A percentile compares a stretch with the other conserved stretches of the same genome.
Evolutionary conservation across 2,329 filamentous ascomycete species (phyloP).

Genomic region (Trichoderma oligosporum): DNA sequence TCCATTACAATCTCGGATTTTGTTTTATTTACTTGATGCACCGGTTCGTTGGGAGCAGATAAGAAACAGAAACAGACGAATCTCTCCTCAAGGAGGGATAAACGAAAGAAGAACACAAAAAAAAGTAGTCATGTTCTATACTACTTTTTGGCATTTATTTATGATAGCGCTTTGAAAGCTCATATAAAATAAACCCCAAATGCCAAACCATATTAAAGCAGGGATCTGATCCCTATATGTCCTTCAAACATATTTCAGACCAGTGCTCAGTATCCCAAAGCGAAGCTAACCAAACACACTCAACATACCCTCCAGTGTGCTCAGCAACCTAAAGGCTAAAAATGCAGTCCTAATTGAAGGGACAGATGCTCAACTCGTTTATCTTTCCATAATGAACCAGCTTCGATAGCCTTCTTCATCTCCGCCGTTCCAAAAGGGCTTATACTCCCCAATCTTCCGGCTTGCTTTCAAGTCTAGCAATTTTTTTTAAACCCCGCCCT

Average conservation of each 20-base stretch:
- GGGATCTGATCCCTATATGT: background rate
- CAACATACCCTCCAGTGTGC: constrained; percentile 17
- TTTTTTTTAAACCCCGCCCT: background rate
- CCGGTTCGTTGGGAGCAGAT: no score
- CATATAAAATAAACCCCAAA: background rate
- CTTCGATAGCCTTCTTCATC: background rate
- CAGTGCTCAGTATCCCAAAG: constrained; percentile 21
- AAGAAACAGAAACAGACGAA: no score
- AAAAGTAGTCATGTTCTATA: no score
- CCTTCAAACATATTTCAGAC: background rate
- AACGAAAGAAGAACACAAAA: no score
- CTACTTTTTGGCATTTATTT: no score
- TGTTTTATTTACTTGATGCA: no score
- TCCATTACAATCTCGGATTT: no score
- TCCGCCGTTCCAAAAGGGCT: constrained; percentile 7
- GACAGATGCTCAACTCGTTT: no score
- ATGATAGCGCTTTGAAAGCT: background rate
- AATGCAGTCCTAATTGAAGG: background rate
- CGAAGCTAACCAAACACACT: constrained; percentile 19
- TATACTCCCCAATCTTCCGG: constrained; percentile 2
- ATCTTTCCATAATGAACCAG: background rate
- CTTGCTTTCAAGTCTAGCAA: constrained; percentile 16
- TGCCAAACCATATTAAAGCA: background rate
- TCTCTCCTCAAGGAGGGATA: no score
- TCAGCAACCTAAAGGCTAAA: background rate